Conservation (phyloP, 2,329 filamentous ascomycete genomes). For the Juglanconis sp. region DNA sequence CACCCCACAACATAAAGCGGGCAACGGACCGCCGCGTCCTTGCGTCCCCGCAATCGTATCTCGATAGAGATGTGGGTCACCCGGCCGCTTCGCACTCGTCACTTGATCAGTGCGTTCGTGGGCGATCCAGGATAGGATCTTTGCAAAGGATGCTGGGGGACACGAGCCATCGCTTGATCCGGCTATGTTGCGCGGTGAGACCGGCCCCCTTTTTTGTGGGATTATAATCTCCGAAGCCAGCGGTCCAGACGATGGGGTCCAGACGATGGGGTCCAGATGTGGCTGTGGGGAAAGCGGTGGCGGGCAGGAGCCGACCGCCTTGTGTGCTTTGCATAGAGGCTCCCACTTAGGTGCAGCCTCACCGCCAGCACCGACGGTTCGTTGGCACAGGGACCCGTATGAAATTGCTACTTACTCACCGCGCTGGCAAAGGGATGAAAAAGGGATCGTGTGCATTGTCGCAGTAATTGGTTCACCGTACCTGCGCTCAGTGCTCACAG, state of each 20-base stretch:
- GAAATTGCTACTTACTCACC: not conserved
- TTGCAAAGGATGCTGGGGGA: too few species aligned
- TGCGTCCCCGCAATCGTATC: not conserved
- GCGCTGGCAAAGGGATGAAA: not conserved
- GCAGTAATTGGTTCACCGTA: not conserved
- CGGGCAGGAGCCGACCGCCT: constrained; percentile 4
- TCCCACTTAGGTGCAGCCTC: constrained; percentile 6
- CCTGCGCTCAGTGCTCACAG: not conserved
- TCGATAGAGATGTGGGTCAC: not conserved
- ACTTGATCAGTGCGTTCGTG: not conserved
- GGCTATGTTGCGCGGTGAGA: too few species aligned
- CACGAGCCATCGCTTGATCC: too few species aligned
- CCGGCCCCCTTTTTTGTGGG: too few species aligned
- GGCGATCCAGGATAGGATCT: too few species aligned
- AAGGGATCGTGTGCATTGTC: not conserved
- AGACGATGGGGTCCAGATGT: not conserved
- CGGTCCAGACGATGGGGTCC: not conserved
- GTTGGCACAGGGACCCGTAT: not conserved
- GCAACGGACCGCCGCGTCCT: not conserved
- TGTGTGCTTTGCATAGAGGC: constrained; percentile 1
- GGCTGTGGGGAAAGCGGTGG: constrained; percentile 1
- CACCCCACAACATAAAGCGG: not conserved
- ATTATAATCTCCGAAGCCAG: not conserved
- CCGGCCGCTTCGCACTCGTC: not conserved
- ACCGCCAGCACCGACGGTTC: not conserved